These are phyloP conservation scores for Theobroma cacao DNA, from an alignment of 345 rosid species.

Conservation along the genomic window DNA sequence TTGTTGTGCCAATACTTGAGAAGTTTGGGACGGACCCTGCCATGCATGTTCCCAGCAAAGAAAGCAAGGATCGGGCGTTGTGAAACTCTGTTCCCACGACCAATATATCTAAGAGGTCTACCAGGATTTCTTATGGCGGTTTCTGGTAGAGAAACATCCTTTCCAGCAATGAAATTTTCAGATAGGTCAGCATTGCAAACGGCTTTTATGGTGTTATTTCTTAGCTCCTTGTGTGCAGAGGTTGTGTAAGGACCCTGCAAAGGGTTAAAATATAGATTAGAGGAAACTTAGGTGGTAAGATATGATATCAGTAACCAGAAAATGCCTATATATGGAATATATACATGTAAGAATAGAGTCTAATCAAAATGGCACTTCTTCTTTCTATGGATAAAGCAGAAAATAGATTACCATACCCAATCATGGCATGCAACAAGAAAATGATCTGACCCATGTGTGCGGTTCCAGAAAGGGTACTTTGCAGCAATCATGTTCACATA, in stretches of 20 bases:
- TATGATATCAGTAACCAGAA: neutral
- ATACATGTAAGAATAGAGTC: neutral
- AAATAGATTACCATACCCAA: conserved; percentile 55
- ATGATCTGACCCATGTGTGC: conserved; percentile 86
- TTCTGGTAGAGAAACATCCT: conserved; percentile 86
- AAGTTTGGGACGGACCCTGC: conserved; percentile 76
- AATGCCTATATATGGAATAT: neutral
- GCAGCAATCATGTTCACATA: conserved; percentile 61
- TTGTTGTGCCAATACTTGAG: conserved; percentile 72
- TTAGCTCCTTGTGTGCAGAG: conserved; percentile 59
- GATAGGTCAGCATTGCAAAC: conserved; percentile 82
- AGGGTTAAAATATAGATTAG: conserved; percentile 8
- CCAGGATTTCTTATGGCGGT: conserved; percentile 68
- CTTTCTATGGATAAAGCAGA: neutral
- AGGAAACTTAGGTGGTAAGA: neutral
- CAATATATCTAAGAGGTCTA: conserved; percentile 61
- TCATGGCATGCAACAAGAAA: conserved; percentile 98
- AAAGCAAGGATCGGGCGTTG: conserved; percentile 86
- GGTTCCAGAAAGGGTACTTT: conserved; percentile 90
- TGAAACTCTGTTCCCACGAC: conserved; percentile 72
- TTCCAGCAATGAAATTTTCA: conserved; percentile 60
- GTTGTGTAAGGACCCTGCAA: conserved; percentile 87
- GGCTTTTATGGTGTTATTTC: conserved; percentile 64
- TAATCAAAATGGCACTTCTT: neutral
- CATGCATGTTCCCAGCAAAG: conserved; percentile 89